Conservation (phyloP, 2,329 filamentous ascomycete species). For the Talaromyces verruculosus region DNA sequence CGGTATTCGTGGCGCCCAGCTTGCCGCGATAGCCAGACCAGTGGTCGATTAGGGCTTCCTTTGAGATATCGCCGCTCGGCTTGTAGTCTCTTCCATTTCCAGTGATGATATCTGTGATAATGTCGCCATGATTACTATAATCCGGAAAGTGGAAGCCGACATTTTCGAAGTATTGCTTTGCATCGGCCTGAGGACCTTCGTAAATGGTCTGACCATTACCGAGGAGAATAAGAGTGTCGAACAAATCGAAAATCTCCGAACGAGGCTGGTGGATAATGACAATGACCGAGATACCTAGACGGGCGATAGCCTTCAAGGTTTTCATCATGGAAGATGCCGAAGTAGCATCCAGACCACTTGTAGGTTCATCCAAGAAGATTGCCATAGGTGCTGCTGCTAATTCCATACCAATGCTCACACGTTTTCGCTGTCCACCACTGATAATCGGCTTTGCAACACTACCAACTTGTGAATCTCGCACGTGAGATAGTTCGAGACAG, state of each 20-base stretch:
- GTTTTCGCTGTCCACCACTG: constrained; percentile 59
- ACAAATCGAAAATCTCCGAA: constrained; percentile 58
- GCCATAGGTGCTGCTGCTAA: constrained; percentile 58
- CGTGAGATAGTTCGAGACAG: constrained; percentile 13
- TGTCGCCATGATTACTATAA: constrained; percentile 57
- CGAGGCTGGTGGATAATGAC: constrained; percentile 62
- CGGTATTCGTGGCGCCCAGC: background rate
- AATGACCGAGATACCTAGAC: constrained; percentile 58
- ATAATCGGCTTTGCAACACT: constrained; percentile 54
- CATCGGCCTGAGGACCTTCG: constrained; percentile 45
- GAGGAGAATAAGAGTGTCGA: constrained; percentile 59
- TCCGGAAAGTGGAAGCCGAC: constrained; percentile 53
- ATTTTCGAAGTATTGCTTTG: constrained; percentile 53
- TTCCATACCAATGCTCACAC: constrained; percentile 60
- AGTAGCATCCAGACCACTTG: constrained; percentile 56
- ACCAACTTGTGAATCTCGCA: constrained; percentile 44
- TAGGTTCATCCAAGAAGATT: constrained; percentile 57
- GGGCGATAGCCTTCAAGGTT: constrained; percentile 55
- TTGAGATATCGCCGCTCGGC: constrained; percentile 11
- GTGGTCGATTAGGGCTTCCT: constrained; percentile 6
- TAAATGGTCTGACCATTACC: constrained; percentile 58
- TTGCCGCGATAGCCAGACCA: constrained; percentile 10
- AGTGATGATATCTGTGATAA: constrained; percentile 61
- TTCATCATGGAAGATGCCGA: constrained; percentile 58
- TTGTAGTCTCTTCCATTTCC: constrained; percentile 19